These are phyloP conservation scores for Diaporthe ampelina DNA, from an alignment of 2,329 filamentous ascomycete genomes.

Conservation along the genomic window DNA sequence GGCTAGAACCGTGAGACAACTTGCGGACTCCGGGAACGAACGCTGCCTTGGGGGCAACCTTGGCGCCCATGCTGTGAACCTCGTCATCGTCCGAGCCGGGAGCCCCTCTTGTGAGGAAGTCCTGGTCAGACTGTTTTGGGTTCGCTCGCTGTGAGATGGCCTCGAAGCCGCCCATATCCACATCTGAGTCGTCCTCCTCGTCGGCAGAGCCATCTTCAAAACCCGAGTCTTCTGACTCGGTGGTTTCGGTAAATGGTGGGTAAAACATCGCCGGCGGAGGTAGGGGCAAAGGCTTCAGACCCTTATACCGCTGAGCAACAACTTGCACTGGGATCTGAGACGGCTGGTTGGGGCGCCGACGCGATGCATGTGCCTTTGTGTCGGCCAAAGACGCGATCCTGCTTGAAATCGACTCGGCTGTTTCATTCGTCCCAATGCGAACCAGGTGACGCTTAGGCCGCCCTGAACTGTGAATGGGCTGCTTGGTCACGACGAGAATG, in stretches of 20 bases:
- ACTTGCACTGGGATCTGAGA: constrained; percentile 60
- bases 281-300: constrained; percentile 61
- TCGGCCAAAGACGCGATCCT: constrained; percentile 60
- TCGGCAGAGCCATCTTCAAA: constrained; percentile 49
- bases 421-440: constrained; percentile 46
- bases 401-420: constrained; percentile 57
- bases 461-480: constrained; percentile 50
- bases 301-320: constrained; percentile 56
- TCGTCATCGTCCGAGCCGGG: constrained; percentile 57
- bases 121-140: constrained; percentile 55
- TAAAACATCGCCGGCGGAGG: constrained; percentile 68
- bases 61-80: not conserved
- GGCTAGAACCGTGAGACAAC: constrained; percentile 7
- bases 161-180: constrained; percentile 48
- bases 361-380: constrained; percentile 49
- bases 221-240: constrained; percentile 44
- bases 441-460: not conserved
- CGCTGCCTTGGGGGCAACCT: not conserved
- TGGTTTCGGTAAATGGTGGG: constrained; percentile 60
- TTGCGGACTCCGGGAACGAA: not conserved
- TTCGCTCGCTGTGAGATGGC: constrained; percentile 53
- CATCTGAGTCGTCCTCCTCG: constrained; percentile 50
- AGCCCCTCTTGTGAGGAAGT: constrained; percentile 56
- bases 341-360: not conserved
- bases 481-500: constrained; percentile 66